Base-by-base conservation (phyloP, 352 stramenopile species). In the Phytophthora pluvialis region DNA sequence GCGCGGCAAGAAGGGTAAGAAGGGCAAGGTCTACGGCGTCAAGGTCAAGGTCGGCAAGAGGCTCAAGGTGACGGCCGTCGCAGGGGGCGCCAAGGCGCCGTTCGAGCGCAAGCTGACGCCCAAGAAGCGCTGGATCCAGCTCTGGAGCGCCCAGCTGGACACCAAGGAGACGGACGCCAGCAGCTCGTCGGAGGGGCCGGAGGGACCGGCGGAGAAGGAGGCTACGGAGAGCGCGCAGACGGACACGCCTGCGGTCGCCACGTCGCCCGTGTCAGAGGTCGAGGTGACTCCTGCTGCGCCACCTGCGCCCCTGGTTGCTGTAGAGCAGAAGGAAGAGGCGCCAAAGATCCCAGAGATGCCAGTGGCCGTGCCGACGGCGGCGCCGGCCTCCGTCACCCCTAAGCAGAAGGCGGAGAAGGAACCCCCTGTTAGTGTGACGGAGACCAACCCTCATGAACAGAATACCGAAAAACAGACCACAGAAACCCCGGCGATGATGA, bases 81-180 rank as follows among this genome's bases (percentile, higher is more conserved):
- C 31, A 10, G 46, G 54, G 52, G 38, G 51, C 44, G 25, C 48
- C 53, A 62, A 76, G 49, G 32, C 47, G 18, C 31, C 56, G 40
- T 52, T 72, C 16, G 71, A 74, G 35, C 64, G 70, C 18, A 79
- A 75, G 28, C 64, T 90, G 13, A 90, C 85, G 53, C 85, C 83
- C 50, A 91, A 93, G 73, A 86, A 90, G 72, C 77, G 78, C 52
- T 93, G 85, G 85, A 91, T 93, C 45, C 80, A 86, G 67, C 58
- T 77, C 5, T 93, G 85, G 85, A 90, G 70, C 33, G 73, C 77
- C 13, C 74, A 93, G 62, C 38, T 77, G 49, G 73, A 73, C 39
- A 64, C 43, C 3, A 65, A 58, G 33, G 58, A 75, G 9, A 69
- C 51, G 44, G 46, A 73, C 40, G 25, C 40, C 12, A 53, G 54